Base-by-base conservation (phyloP, 139 green algal species). In the Micromonas commoda region DNA sequence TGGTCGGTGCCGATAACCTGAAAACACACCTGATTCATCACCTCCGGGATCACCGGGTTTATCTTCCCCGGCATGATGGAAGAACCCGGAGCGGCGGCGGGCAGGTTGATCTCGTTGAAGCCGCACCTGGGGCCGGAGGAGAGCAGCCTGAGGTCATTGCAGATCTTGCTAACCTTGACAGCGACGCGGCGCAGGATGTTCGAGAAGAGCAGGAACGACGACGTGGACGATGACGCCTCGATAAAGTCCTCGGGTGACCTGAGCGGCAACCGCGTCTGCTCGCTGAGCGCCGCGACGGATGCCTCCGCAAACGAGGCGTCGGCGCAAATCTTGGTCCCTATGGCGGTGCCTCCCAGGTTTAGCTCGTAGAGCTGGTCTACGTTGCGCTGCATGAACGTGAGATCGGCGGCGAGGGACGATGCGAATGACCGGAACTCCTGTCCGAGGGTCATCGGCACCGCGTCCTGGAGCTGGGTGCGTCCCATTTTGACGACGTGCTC, bases 401-500 rank as follows among this genome's bases (percentile, higher is more conserved):
- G 35, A 33, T 75, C 68, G 37, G 68, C 37, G 1, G 31, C 68
- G 16, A 75, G 37, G 2, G 68, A 38, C 0, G 37, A 29, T 1
- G 68, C 68, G 29, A 75, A 83, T 0, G 68, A 75, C 3, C 35
- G 9, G 3, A 98, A 97, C 81, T 98, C 94, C 83, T 98, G 94
- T 0, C 92, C 93, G 24, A 98, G 85, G 0, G 94, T 97, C 9
- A 98, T 87, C 0, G 94, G 94, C 9, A 91, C 96, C 6, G 94
- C 94, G 75, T 98, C 94, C 84, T 95, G 90, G 0, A 90, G 92
- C 85, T 98, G 94, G 0, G 94, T 98, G 61, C 94, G 89, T 0
- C 94, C 94, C 64, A 98, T 97, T 83, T 98, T 98, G 81, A 98
- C 91, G 76, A 98, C 92, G 81, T 89, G 9, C 0, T 77, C 78